Evolutionary conservation across 2,329 filamentous ascomycete species (phyloP).

Genomic region (Tolypocladium pustulatum): DNA sequence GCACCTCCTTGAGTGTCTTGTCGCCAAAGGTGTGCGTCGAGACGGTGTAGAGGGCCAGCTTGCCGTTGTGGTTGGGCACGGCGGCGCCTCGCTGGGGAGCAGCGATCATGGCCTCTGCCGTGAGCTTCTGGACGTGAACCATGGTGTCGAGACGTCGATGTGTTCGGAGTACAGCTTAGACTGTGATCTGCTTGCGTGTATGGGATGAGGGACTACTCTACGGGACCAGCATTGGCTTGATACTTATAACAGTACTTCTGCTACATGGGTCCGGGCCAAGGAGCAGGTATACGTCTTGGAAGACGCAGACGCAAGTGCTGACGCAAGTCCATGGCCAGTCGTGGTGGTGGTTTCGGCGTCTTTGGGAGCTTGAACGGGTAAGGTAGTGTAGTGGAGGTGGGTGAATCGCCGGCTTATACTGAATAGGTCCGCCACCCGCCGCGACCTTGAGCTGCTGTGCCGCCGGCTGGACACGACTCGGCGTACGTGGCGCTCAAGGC

Average conservation of each 20-base stretch:
- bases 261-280: background rate
- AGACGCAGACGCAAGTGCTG: background rate
- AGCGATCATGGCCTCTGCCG: constrained; percentile 20
- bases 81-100: constrained; percentile 20
- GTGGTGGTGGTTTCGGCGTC: too few species aligned
- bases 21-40: constrained; percentile 23
- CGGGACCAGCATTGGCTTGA: too few species aligned
- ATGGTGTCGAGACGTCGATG: too few species aligned
- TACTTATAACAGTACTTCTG: too few species aligned
- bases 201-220: constrained; percentile 19
- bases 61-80: constrained; percentile 28
- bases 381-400: too few species aligned
- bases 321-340: background rate
- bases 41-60: constrained; percentile 29
- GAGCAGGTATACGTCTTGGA: background rate
- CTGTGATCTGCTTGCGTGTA: too few species aligned
- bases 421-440: too few species aligned
- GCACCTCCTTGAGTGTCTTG: constrained; percentile 20
- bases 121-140: constrained; percentile 15
- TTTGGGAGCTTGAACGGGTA: background rate
- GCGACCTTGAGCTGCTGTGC: too few species aligned
- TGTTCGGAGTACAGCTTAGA: too few species aligned
- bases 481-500: too few species aligned
- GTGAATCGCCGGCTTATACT: background rate
- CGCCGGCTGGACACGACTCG: too few species aligned